Percentiles rank a stretch among this genome's conserved stretches.
These are phyloP conservation scores for Ogataea nonfermentans DNA, from an alignment of 805 yeast species.

Conservation along the genomic window DNA sequence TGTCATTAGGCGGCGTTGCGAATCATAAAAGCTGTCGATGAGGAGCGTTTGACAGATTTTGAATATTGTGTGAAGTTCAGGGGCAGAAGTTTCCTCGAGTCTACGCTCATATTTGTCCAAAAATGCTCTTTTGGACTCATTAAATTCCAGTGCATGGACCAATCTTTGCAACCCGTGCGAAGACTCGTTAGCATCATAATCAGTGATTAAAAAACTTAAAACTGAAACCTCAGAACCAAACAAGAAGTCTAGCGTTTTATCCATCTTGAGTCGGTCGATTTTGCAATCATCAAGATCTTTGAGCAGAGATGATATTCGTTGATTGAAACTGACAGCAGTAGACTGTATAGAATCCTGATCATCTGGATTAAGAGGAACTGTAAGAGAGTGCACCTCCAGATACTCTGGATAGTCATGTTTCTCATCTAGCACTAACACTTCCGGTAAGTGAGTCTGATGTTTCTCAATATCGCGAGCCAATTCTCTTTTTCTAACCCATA, in stretches of 20 bases:
- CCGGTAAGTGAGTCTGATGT: slow-evolving; percentile 5
- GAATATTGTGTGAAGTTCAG: slow-evolving; percentile 1
- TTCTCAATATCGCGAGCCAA: slow-evolving; percentile 1
- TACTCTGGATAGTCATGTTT: not conserved
- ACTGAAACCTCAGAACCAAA: slow-evolving; percentile 5
- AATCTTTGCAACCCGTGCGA: slow-evolving; percentile 17
- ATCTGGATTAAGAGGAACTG: not conserved
- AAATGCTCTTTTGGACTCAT: slow-evolving; percentile 25
- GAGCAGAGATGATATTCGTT: slow-evolving; percentile 3
- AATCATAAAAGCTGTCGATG: slow-evolving; percentile 15
- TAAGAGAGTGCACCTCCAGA: no score
- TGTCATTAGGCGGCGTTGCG: slow-evolving; percentile 13
- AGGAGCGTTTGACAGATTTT: slow-evolving; percentile 6
- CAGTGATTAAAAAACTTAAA: slow-evolving; percentile 11
- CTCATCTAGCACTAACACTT: slow-evolving; percentile 6
- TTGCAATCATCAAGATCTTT: slow-evolving; percentile 8
- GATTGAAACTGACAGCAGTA: not conserved
- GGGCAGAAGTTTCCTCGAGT: not conserved
- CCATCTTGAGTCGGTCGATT: slow-evolving; percentile 24
- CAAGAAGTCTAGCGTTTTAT: slow-evolving; percentile 14
- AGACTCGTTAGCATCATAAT: slow-evolving; percentile 1
- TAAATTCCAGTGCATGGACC: slow-evolving; percentile 20
- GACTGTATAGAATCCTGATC: not conserved
- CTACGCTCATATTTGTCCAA: slow-evolving; percentile 11
- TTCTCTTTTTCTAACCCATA: slow-evolving; percentile 48